These are phyloP conservation scores for Pontederia crassipes DNA, from an alignment of 176 grass and related monocot species.

Conservation along the genomic window DNA sequence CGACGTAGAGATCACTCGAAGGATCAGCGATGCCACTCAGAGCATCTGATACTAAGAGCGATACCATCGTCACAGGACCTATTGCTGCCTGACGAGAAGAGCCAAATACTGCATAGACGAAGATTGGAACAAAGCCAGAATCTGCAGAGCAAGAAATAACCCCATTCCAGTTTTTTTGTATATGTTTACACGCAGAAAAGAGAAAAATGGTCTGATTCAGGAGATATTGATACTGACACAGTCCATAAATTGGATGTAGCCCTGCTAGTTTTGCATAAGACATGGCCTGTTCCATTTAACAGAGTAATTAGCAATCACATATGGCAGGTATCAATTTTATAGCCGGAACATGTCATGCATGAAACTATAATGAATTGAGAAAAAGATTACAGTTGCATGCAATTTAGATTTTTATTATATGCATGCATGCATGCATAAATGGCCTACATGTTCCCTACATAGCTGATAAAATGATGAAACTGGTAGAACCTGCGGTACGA, in stretches of 20 bases:
- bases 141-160: constrained; percentile 34
- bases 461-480: background rate
- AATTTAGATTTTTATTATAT: no score
- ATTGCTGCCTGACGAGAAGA: constrained; percentile 85
- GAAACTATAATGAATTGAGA: no score
- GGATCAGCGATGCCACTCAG: constrained; percentile 74
- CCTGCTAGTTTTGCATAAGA: constrained; percentile 15
- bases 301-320: background rate
- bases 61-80: constrained; percentile 81
- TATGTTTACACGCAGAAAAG: no score
- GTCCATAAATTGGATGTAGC: constrained; percentile 17
- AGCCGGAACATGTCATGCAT: background rate
- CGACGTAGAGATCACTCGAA: constrained; percentile 61
- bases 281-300: constrained; percentile 10
- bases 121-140: constrained; percentile 69
- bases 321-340: background rate
- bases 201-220: no score
- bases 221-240: constrained; percentile 1
- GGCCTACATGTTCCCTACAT: no score
- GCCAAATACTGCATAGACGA: constrained; percentile 82
- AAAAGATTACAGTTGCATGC: no score
- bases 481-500: constrained; percentile 8
- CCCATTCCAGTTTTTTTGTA: no score
- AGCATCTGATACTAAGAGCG: constrained; percentile 83
- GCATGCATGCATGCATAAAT: no score